Evolutionary conservation across 148 eudicot genomes (phyloP).

Genomic region (Cornus kousa): DNA sequence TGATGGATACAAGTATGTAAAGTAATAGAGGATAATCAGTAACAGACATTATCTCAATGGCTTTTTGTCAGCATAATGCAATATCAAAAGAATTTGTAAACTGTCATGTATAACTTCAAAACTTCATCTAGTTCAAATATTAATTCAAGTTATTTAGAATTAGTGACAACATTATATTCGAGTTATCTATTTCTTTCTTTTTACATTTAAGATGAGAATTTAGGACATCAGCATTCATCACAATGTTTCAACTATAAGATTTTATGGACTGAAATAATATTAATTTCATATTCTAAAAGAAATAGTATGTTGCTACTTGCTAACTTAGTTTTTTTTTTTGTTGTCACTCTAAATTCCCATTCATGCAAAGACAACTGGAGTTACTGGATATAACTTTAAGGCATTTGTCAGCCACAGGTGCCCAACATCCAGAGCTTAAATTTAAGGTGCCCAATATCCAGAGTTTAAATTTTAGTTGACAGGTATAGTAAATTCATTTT

Average conservation of each 20-base stretch:
- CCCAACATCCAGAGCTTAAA: neutral
- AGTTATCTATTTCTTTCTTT: neutral
- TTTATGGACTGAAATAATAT: too few species aligned
- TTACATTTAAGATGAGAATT: neutral
- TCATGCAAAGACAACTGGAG: neutral
- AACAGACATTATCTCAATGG: neutral
- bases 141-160: too few species aligned
- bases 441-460: neutral
- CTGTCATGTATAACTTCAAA: neutral
- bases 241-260: neutral
- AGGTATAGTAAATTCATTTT: too few species aligned
- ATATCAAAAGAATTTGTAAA: too few species aligned
- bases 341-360: neutral
- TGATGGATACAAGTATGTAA: neutral
- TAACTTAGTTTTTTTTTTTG: too few species aligned
- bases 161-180: neutral
- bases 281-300: too few species aligned
- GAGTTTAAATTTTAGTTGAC: too few species aligned
- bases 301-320: too few species aligned
- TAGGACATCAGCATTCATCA: neutral
- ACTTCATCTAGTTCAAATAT: neutral
- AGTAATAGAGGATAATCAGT: neutral
- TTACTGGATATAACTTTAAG: too few species aligned
- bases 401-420: neutral
- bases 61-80: neutral